Conservation (phyloP, 306 rosid species). For the Citrullus mucosospermus region DNA sequence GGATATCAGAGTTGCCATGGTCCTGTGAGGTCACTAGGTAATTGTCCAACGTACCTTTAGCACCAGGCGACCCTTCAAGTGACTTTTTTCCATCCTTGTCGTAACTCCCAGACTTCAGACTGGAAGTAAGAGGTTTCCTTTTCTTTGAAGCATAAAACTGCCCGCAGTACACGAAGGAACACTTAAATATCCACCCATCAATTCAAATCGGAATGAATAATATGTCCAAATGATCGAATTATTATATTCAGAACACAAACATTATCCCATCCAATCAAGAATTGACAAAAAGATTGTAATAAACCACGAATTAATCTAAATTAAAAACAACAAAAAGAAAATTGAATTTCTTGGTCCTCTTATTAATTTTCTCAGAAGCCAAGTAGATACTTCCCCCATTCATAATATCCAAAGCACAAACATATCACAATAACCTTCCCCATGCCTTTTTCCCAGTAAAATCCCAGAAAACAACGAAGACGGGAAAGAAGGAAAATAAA, state of each 20-base stretch:
- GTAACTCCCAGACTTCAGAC: conserved; percentile 31
- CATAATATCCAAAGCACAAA: background rate
- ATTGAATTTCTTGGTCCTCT: background rate
- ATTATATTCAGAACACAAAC: background rate
- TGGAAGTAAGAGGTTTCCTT: conserved; percentile 52
- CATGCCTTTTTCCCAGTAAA: background rate
- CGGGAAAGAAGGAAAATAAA: background rate
- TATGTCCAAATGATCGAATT: background rate
- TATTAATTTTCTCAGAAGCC: background rate
- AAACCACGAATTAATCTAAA: background rate
- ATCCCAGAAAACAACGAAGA: background rate
- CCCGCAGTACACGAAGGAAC: background rate
- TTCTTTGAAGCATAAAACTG: conserved; percentile 87
- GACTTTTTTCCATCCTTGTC: conserved; percentile 33
- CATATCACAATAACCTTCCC: background rate
- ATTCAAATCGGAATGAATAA: background rate
- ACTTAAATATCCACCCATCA: background rate
- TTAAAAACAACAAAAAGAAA: background rate
- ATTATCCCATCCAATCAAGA: background rate
- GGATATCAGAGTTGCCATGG: conserved; percentile 4
- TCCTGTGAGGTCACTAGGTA: conserved; percentile 51
- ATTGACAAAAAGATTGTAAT: background rate
- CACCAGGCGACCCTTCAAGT: conserved; percentile 54
- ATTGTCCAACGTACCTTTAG: conserved; percentile 49
- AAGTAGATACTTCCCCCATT: background rate